These are phyloP conservation scores for Elongisporangium undulatum DNA, from an alignment of 352 stramenopile species.

Conservation along the genomic window DNA sequence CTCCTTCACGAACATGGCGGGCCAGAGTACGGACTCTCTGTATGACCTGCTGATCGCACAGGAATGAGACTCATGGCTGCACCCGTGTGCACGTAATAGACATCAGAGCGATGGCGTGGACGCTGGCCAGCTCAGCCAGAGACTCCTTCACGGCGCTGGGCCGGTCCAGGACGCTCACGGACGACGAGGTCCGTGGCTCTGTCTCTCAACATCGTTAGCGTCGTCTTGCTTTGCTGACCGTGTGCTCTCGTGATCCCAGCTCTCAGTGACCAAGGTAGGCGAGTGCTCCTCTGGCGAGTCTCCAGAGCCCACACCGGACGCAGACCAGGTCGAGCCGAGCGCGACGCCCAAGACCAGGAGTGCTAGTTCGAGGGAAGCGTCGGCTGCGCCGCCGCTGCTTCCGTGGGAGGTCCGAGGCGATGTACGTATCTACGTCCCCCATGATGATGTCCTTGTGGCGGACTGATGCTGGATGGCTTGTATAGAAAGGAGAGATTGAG, in stretches of 20 bases:
- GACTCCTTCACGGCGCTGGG: slow-evolving; percentile 2
- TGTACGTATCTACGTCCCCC: neutral
- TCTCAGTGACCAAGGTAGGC: neutral
- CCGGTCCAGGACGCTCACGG: slow-evolving; percentile 2
- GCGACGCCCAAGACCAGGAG: slow-evolving; percentile 15
- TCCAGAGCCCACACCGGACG: slow-evolving; percentile 5
- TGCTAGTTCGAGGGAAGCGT: slow-evolving; percentile 8
- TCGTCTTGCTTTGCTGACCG: neutral
- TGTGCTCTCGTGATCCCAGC: neutral
- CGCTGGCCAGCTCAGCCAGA: slow-evolving; percentile 4
- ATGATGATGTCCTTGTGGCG: neutral
- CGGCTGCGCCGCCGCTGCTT: slow-evolving; percentile 16
- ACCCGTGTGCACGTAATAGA: neutral
- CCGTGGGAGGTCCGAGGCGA: slow-evolving; percentile 45
- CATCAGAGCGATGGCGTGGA: slow-evolving; percentile 4
- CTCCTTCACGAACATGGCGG: neutral
- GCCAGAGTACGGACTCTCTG: neutral
- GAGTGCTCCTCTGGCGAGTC: neutral
- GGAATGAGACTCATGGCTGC: neutral
- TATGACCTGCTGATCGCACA: neutral
- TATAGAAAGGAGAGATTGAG: slow-evolving; percentile 19
- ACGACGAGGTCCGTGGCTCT: slow-evolving; percentile 1
- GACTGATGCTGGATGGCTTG: neutral
- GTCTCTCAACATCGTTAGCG: neutral
- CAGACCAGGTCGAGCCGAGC: slow-evolving; percentile 10